Conservation (phyloP, 1,284 basidiomycete genomes). For the Trichosporon asahii region DNA sequence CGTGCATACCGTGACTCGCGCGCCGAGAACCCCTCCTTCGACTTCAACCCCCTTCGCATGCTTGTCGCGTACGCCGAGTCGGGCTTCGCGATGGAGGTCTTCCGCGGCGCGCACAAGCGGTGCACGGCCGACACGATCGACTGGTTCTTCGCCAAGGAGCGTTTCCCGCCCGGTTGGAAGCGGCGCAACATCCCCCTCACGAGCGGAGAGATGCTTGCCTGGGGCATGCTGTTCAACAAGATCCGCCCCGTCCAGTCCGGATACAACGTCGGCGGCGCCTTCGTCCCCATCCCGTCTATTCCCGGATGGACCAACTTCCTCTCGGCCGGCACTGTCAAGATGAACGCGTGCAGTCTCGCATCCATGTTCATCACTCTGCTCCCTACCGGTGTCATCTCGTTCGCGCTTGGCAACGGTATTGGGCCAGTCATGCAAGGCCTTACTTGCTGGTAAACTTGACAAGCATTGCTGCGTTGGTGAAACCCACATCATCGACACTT, state of each 20-base stretch:
- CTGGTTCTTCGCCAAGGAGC: slow-evolving; percentile 12
- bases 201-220: slow-evolving; percentile 12
- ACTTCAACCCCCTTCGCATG: slow-evolving; percentile 12
- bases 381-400: background rate
- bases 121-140: background rate
- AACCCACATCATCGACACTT: no score
- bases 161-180: slow-evolving; percentile 12
- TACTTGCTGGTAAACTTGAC: background rate
- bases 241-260: background rate
- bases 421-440: background rate
- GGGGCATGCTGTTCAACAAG: slow-evolving; percentile 12
- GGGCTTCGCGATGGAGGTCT: slow-evolving; percentile 13
- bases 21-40: background rate
- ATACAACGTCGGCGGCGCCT: background rate
- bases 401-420: background rate
- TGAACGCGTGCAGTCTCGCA: background rate
- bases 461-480: no score
- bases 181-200: slow-evolving; percentile 12
- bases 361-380: background rate
- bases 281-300: background rate
- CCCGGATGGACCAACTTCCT: background rate
- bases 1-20: background rate
- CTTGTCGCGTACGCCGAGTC: slow-evolving; percentile 18
- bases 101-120: background rate
- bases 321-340: background rate